Conservation (phyloP, 495 filamentous ascomycete genomes). For the Terfezia boudieri region DNA sequence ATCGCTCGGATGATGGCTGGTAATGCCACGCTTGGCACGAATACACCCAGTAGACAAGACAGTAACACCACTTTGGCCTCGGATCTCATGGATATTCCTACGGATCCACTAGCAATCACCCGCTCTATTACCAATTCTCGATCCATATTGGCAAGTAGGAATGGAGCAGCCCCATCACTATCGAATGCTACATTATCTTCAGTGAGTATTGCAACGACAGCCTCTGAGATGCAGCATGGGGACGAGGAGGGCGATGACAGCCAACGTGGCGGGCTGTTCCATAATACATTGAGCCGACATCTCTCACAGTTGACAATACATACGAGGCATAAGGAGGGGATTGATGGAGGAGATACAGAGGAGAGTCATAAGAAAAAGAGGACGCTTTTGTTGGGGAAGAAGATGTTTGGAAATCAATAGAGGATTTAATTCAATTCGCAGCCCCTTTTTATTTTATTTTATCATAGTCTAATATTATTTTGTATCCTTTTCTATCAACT, state of each 20-base stretch:
- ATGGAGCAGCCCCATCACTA: no score
- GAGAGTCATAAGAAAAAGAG: constrained; percentile 23
- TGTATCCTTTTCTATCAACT: no score
- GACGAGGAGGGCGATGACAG: background rate
- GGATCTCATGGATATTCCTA: background rate
- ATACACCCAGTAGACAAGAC: constrained; percentile 4
- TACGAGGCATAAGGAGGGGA: constrained; percentile 12
- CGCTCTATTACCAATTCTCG: background rate
- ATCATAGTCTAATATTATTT: background rate
- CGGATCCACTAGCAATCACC: background rate
- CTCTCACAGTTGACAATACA: constrained; percentile 10
- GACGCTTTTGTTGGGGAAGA: constrained; percentile 25
- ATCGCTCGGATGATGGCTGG: constrained; percentile 54
- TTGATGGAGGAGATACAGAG: constrained; percentile 7
- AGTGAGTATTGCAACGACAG: constrained; percentile 5
- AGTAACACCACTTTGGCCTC: background rate
- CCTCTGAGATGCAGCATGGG: background rate
- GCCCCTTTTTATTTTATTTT: background rate
- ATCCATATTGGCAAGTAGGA: no score
- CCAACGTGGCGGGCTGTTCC: background rate
- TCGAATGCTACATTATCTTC: background rate
- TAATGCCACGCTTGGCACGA: constrained; percentile 24
- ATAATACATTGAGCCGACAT: constrained; percentile 16
- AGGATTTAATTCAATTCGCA: background rate
- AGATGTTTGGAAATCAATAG: constrained; percentile 15